phyloP scores from a whole-genome alignment of 2,329 filamentous ascomycete genomes.

The Nakataea oryzae region DNA sequence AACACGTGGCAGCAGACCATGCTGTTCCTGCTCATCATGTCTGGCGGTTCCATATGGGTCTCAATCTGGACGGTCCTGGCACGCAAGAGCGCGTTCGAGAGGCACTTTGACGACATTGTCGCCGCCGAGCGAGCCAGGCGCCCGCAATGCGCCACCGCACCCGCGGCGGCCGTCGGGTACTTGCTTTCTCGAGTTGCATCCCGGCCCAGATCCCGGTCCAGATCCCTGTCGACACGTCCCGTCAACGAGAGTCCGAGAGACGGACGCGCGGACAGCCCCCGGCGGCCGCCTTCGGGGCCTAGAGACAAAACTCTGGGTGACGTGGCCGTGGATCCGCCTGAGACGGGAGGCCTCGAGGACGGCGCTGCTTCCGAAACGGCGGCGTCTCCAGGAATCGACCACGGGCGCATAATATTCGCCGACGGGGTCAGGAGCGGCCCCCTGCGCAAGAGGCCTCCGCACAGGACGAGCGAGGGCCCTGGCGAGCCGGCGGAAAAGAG shows the following conservation, averaged over 20 bases:
- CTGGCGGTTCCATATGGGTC: conserved; percentile 55
- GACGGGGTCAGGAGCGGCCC: not conserved
- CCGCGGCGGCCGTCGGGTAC: not conserved
- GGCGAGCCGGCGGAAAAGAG: not conserved
- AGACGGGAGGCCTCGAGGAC: not conserved
- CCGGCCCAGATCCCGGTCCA: not conserved
- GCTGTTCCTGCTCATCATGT: conserved; percentile 50
- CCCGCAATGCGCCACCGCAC: not conserved
- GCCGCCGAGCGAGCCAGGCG: conserved; percentile 24
- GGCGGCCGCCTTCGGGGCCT: not conserved
- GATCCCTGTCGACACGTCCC: not conserved
- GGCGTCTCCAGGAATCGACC: not conserved
- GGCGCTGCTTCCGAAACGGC: not conserved
- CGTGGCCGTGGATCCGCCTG: not conserved
- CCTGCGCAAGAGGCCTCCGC: not conserved
- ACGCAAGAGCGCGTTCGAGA: conserved; percentile 51
- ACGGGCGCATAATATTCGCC: not conserved
- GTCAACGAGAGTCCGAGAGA: no score
- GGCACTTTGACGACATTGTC: conserved; percentile 44
- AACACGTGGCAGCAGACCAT: conserved; percentile 58
- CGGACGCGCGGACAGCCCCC: not conserved
- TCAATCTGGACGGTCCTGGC: conserved; percentile 52
- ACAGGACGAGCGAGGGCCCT: not conserved
- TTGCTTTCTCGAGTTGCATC: not conserved
- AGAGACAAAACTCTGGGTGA: not conserved